Evolutionary conservation across 2,329 filamentous ascomycete genomes (phyloP).

Genomic region (Daldinia eschscholtzii): DNA sequence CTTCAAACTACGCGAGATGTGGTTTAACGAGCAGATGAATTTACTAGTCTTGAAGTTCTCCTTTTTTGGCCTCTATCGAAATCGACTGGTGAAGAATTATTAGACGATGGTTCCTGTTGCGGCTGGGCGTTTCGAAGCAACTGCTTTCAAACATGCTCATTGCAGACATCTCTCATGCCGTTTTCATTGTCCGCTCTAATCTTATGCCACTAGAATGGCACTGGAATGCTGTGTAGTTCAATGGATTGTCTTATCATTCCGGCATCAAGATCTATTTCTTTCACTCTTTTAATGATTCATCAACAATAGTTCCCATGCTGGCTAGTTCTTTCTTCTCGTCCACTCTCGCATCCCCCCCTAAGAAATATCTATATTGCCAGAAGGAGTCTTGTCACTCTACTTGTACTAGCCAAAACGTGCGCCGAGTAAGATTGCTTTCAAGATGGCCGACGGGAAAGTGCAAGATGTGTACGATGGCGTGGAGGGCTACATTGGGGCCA

Average conservation of each 20-base stretch:
- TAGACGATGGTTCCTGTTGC: background rate
- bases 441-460: conserved; percentile 30
- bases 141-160: conserved; percentile 2
- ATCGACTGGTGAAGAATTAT: background rate
- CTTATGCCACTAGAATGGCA: conserved; percentile 13
- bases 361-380: conserved; percentile 12
- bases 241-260: conserved; percentile 43
- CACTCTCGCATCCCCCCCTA: conserved; percentile 20
- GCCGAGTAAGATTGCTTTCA: conserved; percentile 17
- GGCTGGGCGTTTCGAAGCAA: background rate
- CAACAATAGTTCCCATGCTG: conserved; percentile 43
- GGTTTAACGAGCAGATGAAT: background rate
- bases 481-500: conserved; percentile 56
- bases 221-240: conserved; percentile 42
- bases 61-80: background rate
- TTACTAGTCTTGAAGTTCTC: background rate
- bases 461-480: conserved; percentile 48
- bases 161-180: conserved; percentile 24
- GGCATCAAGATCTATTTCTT: conserved; percentile 34
- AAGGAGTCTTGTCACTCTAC: conserved; percentile 13
- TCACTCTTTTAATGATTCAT: conserved; percentile 44
- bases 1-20: background rate
- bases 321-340: conserved; percentile 12
- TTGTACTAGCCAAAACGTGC: conserved; percentile 5
- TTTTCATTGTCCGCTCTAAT: conserved; percentile 35